Base-by-base conservation (phyloP, 2,329 filamentous ascomycete genomes). In the Pochonia chlamydosporia region DNA sequence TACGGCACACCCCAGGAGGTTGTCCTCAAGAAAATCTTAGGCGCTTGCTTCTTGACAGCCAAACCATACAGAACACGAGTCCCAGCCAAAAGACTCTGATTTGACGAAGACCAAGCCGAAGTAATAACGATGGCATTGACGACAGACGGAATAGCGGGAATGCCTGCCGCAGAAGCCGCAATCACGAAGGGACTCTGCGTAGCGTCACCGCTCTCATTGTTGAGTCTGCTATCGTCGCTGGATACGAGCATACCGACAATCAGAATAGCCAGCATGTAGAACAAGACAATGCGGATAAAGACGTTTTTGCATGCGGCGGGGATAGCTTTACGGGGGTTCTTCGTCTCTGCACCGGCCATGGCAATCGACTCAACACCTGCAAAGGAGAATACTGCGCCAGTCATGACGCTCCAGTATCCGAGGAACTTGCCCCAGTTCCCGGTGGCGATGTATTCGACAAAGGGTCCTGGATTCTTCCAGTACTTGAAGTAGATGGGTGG, bases 111-210 rank as follows among this genome's bases (percentile, higher is more conserved):
- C 72, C 77, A 80, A 2, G 82, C 84, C 3, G 80, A 84, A 0
- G 82, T 87, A 54, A 90, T 74, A 55, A 91, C 83, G 23, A 90
- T 73, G 30, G 85, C 86, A 61, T 92, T 92, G 65, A 91, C 82
- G 46, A 91, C 78, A 5, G 80, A 81, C 0, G 85, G 83, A 4
- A 90, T 76, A 6, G 76, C 82, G 4, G 71, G 73, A 48, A 90
- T 82, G 1, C 83, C 81, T 2, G 85, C 86, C 25, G 79, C 76
- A 10, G 76, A 73, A 31, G 84, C 81, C 16, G 85, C 87, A 52
- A 90, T 87, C 49, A 91, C 85, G 57, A 84, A 88, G 10, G 83
- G 84, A 60, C 64, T 69, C 58, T 76, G 70, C 1, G 74, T 36
- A 3, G 76, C 72, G 20, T 63, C 69, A 28, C 71, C 73, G 26